These are phyloP conservation scores for Ascosphaera pollenicola DNA, from an alignment of 2,329 filamentous ascomycete genomes.

Conservation along the genomic window DNA sequence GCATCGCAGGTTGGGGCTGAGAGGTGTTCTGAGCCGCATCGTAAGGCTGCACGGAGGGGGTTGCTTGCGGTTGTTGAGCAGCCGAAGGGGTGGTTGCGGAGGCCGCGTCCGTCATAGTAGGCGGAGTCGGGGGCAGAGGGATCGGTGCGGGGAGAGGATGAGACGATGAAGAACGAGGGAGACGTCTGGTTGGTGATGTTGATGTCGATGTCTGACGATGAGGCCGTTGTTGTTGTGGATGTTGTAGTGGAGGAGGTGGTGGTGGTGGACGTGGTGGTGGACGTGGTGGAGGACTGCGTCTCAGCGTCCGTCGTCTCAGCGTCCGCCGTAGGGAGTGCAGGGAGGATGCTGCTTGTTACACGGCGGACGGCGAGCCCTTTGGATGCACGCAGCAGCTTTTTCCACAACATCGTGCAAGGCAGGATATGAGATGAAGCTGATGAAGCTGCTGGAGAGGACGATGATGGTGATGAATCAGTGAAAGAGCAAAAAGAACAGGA, in stretches of 20 bases:
- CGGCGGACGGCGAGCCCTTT: constrained; percentile 6
- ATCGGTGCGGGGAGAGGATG: constrained; percentile 7
- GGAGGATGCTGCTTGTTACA: constrained; percentile 1
- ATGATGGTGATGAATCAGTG: neutral
- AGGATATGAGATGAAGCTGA: constrained; percentile 11
- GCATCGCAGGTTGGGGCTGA: constrained; percentile 59
- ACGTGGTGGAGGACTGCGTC: too few relatives aligned
- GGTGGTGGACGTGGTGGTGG: too few relatives aligned
- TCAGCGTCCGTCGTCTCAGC: too few relatives aligned
- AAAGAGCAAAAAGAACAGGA: constrained; percentile 1
- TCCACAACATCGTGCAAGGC: constrained; percentile 1
- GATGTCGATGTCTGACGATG: too few relatives aligned
- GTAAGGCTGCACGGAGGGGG: constrained; percentile 40
- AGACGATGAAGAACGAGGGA: constrained; percentile 7
- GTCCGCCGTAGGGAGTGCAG: too few relatives aligned
- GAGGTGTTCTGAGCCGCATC: constrained; percentile 66
- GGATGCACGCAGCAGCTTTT: constrained; percentile 3
- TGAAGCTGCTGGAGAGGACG: constrained; percentile 9
- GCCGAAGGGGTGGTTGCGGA: constrained; percentile 46
- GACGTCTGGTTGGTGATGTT: too few relatives aligned
- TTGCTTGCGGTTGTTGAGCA: constrained; percentile 39
- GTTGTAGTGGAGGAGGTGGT: too few relatives aligned
- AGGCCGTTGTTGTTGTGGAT: too few relatives aligned
- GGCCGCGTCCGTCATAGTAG: constrained; percentile 26
- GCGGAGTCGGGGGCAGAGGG: neutral